Percentiles rank a stretch among this genome's conserved stretches.
Evolutionary conservation across 345 rosid species (phyloP).

Genomic region (Gossypium rotundifolium): DNA sequence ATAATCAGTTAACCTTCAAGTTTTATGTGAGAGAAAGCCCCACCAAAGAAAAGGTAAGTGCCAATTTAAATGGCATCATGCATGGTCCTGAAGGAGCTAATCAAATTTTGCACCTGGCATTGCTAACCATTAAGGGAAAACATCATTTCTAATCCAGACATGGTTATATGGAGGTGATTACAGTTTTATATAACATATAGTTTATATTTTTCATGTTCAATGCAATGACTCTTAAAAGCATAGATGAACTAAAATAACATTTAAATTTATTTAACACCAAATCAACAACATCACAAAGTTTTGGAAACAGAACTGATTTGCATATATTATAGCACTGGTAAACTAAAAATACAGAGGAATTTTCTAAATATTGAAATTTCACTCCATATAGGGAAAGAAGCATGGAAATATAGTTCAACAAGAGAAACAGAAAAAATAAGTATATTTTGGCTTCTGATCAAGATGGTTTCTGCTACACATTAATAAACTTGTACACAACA

Average conservation of each 20-base stretch:
- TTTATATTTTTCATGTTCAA: neutral
- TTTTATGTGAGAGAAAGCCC: neutral
- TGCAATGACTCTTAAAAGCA: neutral
- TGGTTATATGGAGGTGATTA: neutral
- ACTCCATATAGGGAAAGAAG: neutral
- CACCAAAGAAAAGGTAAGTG: neutral
- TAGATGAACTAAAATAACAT: neutral
- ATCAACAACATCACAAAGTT: neutral
- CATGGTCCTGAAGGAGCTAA: neutral
- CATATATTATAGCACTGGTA: neutral
- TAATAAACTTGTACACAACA: neutral
- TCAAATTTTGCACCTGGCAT: neutral
- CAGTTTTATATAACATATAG: neutral
- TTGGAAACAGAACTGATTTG: neutral
- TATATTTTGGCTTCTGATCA: neutral
- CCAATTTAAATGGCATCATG: neutral
- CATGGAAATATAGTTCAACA: neutral
- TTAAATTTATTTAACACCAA: neutral
- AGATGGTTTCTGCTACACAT: neutral
- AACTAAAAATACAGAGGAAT: neutral
- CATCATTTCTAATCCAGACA: neutral
- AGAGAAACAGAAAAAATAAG: neutral
- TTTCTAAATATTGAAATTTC: neutral
- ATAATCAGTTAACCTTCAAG: neutral
- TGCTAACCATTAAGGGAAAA: neutral